Evolutionary conservation across 208 protist species (phyloP), one percentile per base, ranked within the genome.

Genomic region (Wallacemonas collosoma): DNA sequence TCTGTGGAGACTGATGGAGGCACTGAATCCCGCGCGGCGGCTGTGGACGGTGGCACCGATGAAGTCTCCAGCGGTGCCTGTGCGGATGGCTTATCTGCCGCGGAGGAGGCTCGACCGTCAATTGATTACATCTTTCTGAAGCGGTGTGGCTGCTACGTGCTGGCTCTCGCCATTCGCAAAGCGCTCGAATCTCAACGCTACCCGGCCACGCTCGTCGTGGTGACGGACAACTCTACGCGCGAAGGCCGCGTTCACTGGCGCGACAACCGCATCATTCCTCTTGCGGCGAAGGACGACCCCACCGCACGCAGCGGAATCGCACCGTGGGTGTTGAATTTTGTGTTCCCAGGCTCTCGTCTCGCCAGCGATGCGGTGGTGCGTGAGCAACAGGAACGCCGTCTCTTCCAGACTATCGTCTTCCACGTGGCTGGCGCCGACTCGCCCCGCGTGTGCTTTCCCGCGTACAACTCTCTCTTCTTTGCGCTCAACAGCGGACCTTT

Each of bases 311-410:
- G 60, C 7, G 88, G 86, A 15, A 44, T 90, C 15, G 76, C 68
- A 38, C 82, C 89, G 67, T 94, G 89, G 89, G 87, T 93, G 60
- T 67, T 96, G n/a, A 84, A 85, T 62, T 85, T 84, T 73, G 82
- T 93, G 44, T 80, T 87, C 56, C 88, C 91, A 0, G 48, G 67
- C 58, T 75, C 79, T 2, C 87, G 83, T 12, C 79, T 90, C 48
- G 71, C 77, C 14, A 58, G 60, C 7, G 76, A 85, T 43, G 54
- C 39, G 2, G 47, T 15, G 35, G 9, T 63, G 50, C 80, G 82
- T 1, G 62, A 54, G 2, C 65, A 68, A 40, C 85, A 93, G 69
- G 83, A 89, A 47, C 57, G 58, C 12, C 45, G 67, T 17, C 68
- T 94, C 2, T 68, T 93, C 11, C 60, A 80, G 26, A 61, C 85